A percentile compares a stretch with the other conserved stretches of the same genome.
Conservation (phyloP, 495 filamentous ascomycete genomes). For the Penicillium angulare region DNA sequence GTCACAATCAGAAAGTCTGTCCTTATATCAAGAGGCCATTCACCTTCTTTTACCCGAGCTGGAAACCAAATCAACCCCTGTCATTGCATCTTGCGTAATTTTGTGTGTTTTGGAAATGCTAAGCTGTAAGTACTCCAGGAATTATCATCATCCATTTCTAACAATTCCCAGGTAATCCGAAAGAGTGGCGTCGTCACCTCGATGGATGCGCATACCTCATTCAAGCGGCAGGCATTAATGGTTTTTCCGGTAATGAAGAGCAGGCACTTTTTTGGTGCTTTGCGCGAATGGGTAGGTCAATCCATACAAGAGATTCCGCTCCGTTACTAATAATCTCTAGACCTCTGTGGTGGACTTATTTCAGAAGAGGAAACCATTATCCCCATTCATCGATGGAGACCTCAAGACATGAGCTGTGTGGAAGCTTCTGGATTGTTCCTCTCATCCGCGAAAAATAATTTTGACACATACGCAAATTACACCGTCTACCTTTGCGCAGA, state of each 20-base stretch:
- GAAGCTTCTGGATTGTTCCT: conserved; percentile 29
- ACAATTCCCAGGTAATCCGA: conserved; percentile 25
- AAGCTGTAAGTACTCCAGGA: conserved; percentile 23
- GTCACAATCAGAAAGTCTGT: conserved; percentile 39
- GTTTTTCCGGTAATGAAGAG: conserved; percentile 40
- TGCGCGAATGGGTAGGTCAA: conserved; percentile 42
- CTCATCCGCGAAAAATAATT: conserved; percentile 22
- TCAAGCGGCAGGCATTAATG: conserved; percentile 36
- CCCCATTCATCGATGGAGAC: conserved; percentile 33
- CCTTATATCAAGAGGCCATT: conserved; percentile 45
- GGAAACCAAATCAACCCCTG: conserved; percentile 36
- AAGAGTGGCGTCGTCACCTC: conserved; percentile 46
- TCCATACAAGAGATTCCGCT: background rate
- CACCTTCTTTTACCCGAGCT: conserved; percentile 37
- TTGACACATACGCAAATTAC: conserved; percentile 41
- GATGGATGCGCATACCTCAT: conserved; percentile 46
- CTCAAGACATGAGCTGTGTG: conserved; percentile 22
- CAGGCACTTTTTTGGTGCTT: conserved; percentile 50
- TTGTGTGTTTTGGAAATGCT: conserved; percentile 45
- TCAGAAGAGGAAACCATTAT: conserved; percentile 39
- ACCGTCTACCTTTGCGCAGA: conserved; percentile 44
- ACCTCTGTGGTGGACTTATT: conserved; percentile 46
- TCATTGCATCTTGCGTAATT: conserved; percentile 42
- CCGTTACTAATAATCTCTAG: conserved; percentile 7
- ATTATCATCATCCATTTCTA: background rate